Evolutionary conservation across 495 filamentous ascomycete genomes (phyloP), one percentile per base, ranked within the genome.

Genomic region (Penicillium malachiteum): DNA sequence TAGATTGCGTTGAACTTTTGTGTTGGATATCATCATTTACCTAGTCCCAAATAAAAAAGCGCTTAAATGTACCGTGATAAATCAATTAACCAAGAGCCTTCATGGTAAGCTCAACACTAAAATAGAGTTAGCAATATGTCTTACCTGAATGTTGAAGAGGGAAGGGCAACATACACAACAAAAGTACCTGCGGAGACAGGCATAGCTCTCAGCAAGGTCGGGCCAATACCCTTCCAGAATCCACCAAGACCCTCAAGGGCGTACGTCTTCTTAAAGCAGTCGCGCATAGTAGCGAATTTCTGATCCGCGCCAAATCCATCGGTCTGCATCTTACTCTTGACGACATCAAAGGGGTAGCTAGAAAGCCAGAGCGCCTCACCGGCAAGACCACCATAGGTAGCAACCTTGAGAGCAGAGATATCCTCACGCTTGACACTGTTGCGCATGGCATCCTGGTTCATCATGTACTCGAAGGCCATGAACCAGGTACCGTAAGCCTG

Each of bases 291-390:
- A 76, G 75, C 83, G 72, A 88, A 97, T 65, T 78, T 76, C 81
- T 81, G 83, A 52, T 81, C 71, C 1, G 80, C 80, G 18, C 84
- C 84, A 66, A 97, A 91, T 17, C 90, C 92, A 77, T 98, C 94
- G 57, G 85, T 95, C 82, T 98, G 94, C 93, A 97, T 96, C 84
- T 96, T 97, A 73, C 90, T 96, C 88, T 98, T 98, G 69, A 98
- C 75, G 30, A 97, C 94, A 72, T 98, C 94, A 53, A 98, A 86
- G 18, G 94, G 94, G 71, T 98, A 98, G 64, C 89, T 94, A 38
- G 79, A 80, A 58, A 98, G 69, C 94, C 94, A 98, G 40, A 98
- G 79, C 18, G 85, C 89, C 80, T 98, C 94, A 56, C 94, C 94
- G 1, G 94, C 94, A 50, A 97, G 69, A 40, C 94, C 94, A 59